A percentile compares a stretch with the other conserved stretches of the same genome.
Conservation (phyloP, 179 eudicot genomes). For the Carnegiea gigantea region DNA sequence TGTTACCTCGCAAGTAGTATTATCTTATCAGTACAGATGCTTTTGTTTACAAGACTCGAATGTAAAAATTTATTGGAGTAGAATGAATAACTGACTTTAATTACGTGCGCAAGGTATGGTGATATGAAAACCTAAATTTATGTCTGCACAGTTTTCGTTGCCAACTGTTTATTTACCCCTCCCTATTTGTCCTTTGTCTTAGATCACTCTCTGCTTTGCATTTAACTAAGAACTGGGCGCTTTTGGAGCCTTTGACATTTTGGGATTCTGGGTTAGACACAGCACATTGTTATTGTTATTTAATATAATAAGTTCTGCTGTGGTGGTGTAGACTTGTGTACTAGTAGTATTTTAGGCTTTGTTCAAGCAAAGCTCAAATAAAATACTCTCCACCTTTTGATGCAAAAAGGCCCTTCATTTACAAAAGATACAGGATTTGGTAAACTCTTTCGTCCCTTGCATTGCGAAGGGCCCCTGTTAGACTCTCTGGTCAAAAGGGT, state of each 20-base stretch:
- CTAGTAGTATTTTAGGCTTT: slow-evolving; percentile 24
- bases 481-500: slow-evolving; percentile 35
- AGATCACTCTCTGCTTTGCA: slow-evolving; percentile 5
- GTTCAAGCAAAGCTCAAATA: slow-evolving; percentile 20
- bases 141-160: slow-evolving; percentile 2
- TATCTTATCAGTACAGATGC: no score
- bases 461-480: slow-evolving; percentile 10
- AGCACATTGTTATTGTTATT: background rate
- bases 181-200: slow-evolving; percentile 20
- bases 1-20: no score
- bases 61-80: background rate
- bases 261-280: slow-evolving; percentile 23
- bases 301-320: background rate
- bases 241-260: slow-evolving; percentile 47
- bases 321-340: slow-evolving; percentile 7
- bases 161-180: slow-evolving; percentile 12
- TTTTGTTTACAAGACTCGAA: no score
- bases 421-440: slow-evolving; percentile 46
- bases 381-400: slow-evolving; percentile 50
- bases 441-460: slow-evolving; percentile 22
- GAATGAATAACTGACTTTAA: background rate
- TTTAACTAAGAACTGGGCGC: slow-evolving; percentile 18
- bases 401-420: slow-evolving; percentile 53
- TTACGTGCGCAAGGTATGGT: no score
- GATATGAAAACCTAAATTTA: background rate